Conservation (phyloP, 1,284 basidiomycete genomes). For the Cryptococcus sp. region DNA sequence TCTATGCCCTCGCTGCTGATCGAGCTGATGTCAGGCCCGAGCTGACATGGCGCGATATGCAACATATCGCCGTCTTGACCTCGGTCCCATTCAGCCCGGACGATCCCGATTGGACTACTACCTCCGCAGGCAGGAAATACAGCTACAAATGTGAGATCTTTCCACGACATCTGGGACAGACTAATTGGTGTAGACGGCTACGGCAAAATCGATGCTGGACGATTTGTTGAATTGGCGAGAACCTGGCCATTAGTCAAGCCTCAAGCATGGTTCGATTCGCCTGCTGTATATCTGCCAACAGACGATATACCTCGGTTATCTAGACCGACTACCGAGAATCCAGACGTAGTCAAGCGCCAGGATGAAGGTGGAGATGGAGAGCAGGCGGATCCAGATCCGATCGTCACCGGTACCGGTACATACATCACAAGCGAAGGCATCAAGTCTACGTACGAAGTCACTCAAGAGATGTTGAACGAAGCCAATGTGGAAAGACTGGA, state of each 20-base stretch:
- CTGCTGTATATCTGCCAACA: slow-evolving; percentile 59
- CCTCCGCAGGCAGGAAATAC: slow-evolving; percentile 70
- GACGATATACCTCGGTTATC: slow-evolving; percentile 8
- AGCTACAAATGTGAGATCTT: slow-evolving; percentile 74
- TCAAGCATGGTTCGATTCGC: slow-evolving; percentile 81
- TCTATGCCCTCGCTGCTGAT: neutral
- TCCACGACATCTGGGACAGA: no score
- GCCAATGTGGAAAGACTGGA: slow-evolving; percentile 85
- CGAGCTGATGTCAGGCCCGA: slow-evolving; percentile 59
- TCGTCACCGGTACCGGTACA: slow-evolving; percentile 24
- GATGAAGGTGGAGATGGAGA: slow-evolving; percentile 3
- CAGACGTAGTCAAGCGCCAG: slow-evolving; percentile 49
- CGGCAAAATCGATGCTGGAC: slow-evolving; percentile 80
- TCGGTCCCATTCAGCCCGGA: slow-evolving; percentile 76
- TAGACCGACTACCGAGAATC: slow-evolving; percentile 1
- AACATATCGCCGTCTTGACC: slow-evolving; percentile 79
- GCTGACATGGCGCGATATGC: slow-evolving; percentile 93
- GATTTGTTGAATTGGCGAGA: slow-evolving; percentile 75
- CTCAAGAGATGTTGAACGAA: slow-evolving; percentile 62
- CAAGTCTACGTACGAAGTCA: slow-evolving; percentile 64
- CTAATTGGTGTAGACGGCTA: slow-evolving; percentile 62
- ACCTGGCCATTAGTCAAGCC: slow-evolving; percentile 87
- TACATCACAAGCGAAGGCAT: slow-evolving; percentile 66
- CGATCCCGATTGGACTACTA: slow-evolving; percentile 93
- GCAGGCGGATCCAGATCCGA: slow-evolving; percentile 3